phyloP scores from a whole-genome alignment of 2,329 filamentous ascomycete species.

The Trematosphaeria pertusa region DNA sequence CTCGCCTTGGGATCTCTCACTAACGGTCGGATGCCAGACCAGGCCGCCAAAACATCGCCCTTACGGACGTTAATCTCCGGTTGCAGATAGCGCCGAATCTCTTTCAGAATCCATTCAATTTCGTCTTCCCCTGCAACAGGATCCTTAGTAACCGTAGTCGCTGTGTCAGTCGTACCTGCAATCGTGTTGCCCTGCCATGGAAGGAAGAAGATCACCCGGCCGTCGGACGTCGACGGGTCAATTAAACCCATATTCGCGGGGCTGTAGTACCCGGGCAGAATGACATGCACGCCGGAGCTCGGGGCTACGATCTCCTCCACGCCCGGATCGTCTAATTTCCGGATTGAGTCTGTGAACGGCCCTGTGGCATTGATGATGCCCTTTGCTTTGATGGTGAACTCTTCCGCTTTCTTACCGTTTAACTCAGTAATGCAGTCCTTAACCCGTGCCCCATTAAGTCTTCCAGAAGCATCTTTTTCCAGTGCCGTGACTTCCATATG shows the following conservation, averaged over 20 bases:
- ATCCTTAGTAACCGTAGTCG: constrained; percentile 73
- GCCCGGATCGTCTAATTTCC: constrained; percentile 79
- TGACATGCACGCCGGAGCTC: constrained; percentile 83
- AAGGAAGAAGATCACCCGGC: constrained; percentile 90
- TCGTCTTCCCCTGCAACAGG: constrained; percentile 82
- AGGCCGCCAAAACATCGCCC: constrained; percentile 86
- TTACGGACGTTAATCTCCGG: constrained; percentile 85
- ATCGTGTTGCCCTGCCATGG: constrained; percentile 95
- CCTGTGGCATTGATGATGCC: constrained; percentile 89
- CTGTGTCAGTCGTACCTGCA: constrained; percentile 84
- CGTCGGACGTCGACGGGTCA: constrained; percentile 85
- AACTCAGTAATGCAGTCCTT: constrained; percentile 73
- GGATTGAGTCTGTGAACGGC: constrained; percentile 84
- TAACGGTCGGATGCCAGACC: constrained; percentile 86
- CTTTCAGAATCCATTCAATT: constrained; percentile 85
- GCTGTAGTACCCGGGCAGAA: constrained; percentile 86
- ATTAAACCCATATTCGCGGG: constrained; percentile 87
- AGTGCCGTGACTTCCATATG: constrained; percentile 81
- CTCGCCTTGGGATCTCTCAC: constrained; percentile 85
- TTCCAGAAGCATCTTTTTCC: constrained; percentile 75
- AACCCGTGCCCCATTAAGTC: constrained; percentile 74
- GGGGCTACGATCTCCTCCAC: constrained; percentile 83
- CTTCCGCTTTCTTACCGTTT: constrained; percentile 66
- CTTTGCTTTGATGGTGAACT: constrained; percentile 77
- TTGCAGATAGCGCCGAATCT: constrained; percentile 81